Evolutionary conservation across 371 early-diverging fungal genomes (phyloP), one percentile per base, ranked within the genome.

Genomic region (Lichtheimia corymbifera): DNA sequence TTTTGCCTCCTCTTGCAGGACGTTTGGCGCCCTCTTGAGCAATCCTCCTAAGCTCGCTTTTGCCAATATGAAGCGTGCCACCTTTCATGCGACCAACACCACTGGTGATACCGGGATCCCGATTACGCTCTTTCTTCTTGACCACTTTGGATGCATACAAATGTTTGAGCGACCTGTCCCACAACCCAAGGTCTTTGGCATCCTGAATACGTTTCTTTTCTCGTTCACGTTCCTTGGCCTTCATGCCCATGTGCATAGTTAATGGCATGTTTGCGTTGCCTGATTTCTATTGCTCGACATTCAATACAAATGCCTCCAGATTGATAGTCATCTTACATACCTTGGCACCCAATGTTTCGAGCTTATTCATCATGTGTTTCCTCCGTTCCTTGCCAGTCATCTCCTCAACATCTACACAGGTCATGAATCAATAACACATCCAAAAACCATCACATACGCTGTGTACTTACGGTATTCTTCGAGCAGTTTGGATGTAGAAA

Each of bases 11-110:
- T 53, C 51, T 71, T 74, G 35, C 35, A 35, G 35, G 35, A 9
- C 35, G 35, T 43, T 60, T 59, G 7, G 27, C 62, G 61, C 71
- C 73, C 62, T 73, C 67, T 41, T 66, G 61, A 20, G 68, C 42
- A 13, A 56, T 27, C 25, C 43, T 17, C 12, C 28, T 28, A 25
- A 56, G 15, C 2, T 56, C 57, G 6, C 43, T 5, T 20, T 56
- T 56, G 13, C 57, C 57, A 44, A 56, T 56, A 15, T 65, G 20
- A 68, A 80, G 56, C 1, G 72, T 77, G 17, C 72, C 77, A 15
- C 80, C 80, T 64, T 73, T 74, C 75, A 80, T 70, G 25, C 62
- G 53, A 17, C 80, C 80, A 47, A 80, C 60, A 28, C 80, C 77
- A 50, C 62, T 73, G 3, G 73, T 74, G 45, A 80, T 77, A 47